Evolutionary conservation across 2,329 filamentous ascomycete genomes (phyloP), one percentile per base, ranked within the genome.

Genomic region (Periconia macrospinosa): DNA sequence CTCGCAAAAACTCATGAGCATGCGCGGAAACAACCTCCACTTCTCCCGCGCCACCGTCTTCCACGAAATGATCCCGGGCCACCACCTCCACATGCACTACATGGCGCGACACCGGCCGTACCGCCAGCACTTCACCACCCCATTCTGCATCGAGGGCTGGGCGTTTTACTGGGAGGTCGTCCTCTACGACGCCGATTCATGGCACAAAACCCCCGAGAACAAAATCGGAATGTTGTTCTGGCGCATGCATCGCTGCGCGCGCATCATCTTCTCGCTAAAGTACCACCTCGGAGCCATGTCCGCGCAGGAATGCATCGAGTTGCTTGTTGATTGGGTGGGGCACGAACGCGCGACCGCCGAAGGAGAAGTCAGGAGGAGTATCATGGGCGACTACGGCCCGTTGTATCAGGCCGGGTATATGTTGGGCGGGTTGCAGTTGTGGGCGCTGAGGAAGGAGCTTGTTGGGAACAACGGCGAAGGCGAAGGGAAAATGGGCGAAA

Each of bases 81-180:
- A 85, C 56, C 77, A 83, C 48, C 71, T 85, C 27, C 83, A 86
- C 62, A 67, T 79, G 15, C 78, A 80, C 66, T 75, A 81, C 61
- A 78, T 76, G 15, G 67, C 72, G 14, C 76, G 83, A 7, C 66
- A 77, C 54, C 76, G 75, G 17, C 75, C 77, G 2, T 81, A 86
- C 65, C 77, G 83, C 6, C 65, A 67, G 18, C 60, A 85, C 7
- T 86, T 86, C 65, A 67, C 73, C 30, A 86, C 83, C 1, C 81
- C 83, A 0, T 86, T 86, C 61, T 85, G 78, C 71, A 78, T 83
- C 37, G 84, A 86, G 65, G 83, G 83, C 17, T 86, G 83, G 83
- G 80, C 83, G 10, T 76, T 85, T 58, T 86, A 86, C 64, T 86
- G 83, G 83, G 84, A 86, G 69, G 74, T 85, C 60, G 64, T 84